Base-by-base conservation (phyloP, 179 eudicot species). In the Camellia oleifera region DNA sequence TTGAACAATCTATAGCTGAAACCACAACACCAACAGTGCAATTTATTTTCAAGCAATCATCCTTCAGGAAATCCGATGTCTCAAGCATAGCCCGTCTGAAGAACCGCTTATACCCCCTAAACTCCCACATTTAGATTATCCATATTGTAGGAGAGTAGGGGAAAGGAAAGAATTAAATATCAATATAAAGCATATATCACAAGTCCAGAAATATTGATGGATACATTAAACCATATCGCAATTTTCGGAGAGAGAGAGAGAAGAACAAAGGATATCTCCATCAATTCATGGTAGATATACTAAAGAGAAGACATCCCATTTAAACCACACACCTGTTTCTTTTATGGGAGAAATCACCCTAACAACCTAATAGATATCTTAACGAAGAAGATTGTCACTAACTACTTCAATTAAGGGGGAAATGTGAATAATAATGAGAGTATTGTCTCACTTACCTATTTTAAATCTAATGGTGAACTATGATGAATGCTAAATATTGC, bases 51-150 rank as follows among this genome's bases (percentile, higher is more conserved):
- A 93, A 89, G 80, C 92, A 84, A 75, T 93, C 93, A 64, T 88
- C 84, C 75, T 87, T 81, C 77, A 93, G 66, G 67, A 74, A 93
- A 61, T 88, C 91, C 12, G 97, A 93, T 11, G 82, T 58, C 85
- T 93, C 97, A 64, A 93, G 77, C 15, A 63, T 26, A 17, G 84
- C 17, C 82, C 97, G 90, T 69, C 87, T 84, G 81, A 84, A 91
- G 72, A 91, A 93, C 44, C 97, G 97, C 76, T 91, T 93, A 85
- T 91, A 93, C 42, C 97, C 97, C 97, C 97, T 93, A 87, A 71
- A 87, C 7, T 54, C 14, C 3, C 12, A 54, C 58, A 54, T 32
- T 54, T 9, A 54, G 58, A 54, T 54, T 54, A 54, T 8, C 58
- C 12, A 54, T 48, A 48, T 48, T 12, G 58, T 54, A 54, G 58